Evolutionary conservation across 2,329 filamentous ascomycete genomes (phyloP).

Genomic region (Aspergillus sergii): DNA sequence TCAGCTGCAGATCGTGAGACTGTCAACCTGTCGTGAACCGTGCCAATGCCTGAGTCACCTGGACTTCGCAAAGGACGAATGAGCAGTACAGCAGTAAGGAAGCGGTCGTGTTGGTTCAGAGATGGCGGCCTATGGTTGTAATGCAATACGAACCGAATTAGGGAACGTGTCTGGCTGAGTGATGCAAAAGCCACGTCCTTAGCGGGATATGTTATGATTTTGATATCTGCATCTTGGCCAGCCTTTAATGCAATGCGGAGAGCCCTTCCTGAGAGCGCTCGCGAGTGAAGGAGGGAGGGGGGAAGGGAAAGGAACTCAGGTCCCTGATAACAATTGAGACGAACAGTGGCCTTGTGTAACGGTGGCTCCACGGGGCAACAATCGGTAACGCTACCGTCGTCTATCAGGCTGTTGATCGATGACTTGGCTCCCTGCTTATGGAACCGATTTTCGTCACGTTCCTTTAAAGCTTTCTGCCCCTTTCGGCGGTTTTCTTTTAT

Average conservation of each 20-base stretch:
- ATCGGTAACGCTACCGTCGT: constrained; percentile 15
- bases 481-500: constrained; percentile 22
- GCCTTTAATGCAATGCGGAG: constrained; percentile 42
- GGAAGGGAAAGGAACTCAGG: constrained; percentile 18
- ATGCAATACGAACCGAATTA: constrained; percentile 36
- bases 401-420: constrained; percentile 14
- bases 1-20: constrained; percentile 34
- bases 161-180: constrained; percentile 33
- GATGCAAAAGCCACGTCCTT: constrained; percentile 42
- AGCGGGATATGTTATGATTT: constrained; percentile 41
- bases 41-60: constrained; percentile 43
- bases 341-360: constrained; percentile 26
- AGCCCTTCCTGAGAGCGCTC: constrained; percentile 46
- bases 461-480: constrained; percentile 14
- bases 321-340: constrained; percentile 28
- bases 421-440: constrained; percentile 17
- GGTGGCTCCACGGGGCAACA: constrained; percentile 14
- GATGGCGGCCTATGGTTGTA: constrained; percentile 26
- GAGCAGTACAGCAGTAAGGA: constrained; percentile 31
- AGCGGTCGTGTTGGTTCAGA: constrained; percentile 32
- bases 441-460: constrained; percentile 19
- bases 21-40: constrained; percentile 30
- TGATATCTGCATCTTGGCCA: constrained; percentile 49
- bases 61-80: constrained; percentile 40
- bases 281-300: constrained; percentile 25